phyloP scores from a whole-genome alignment of 1,139 yeast species.

The Geotrichum candidum region DNA sequence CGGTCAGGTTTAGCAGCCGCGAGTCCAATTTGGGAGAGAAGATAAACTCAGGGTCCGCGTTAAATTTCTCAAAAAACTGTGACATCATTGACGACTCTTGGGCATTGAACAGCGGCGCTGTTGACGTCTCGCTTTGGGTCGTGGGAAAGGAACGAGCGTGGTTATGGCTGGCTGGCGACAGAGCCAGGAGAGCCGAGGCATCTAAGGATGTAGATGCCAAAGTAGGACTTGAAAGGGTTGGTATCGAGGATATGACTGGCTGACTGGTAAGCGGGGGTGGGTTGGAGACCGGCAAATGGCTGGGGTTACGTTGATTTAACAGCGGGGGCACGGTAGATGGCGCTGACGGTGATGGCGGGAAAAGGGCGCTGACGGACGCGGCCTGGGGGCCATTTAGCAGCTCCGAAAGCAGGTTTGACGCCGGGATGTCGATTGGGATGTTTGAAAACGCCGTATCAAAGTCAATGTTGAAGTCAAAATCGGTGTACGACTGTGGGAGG shows the following conservation, averaged over 20 bases:
- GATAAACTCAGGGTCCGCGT: slow-evolving; percentile 35
- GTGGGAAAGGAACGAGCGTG: background rate
- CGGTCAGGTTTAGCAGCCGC: slow-evolving; percentile 7
- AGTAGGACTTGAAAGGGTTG: background rate
- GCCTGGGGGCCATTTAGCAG: background rate
- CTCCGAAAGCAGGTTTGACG: slow-evolving; percentile 1
- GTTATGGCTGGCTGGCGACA: background rate
- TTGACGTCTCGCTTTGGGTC: background rate
- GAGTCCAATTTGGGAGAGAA: slow-evolving; percentile 31
- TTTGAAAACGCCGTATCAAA: slow-evolving; percentile 18
- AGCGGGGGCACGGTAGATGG: background rate
- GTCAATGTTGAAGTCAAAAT: slow-evolving; percentile 18
- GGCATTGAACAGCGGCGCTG: slow-evolving; percentile 31
- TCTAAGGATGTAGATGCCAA: background rate
- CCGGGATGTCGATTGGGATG: slow-evolving; percentile 16
- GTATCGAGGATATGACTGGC: background rate
- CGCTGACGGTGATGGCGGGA: background rate
- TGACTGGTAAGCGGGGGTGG: background rate
- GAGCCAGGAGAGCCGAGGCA: background rate
- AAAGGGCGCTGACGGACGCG: background rate
- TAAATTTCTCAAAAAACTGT: slow-evolving; percentile 36
- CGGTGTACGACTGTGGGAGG: slow-evolving; percentile 7
- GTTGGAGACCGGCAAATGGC: background rate
- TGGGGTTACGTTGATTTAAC: background rate
- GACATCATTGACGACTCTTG: slow-evolving; percentile 36